Evolutionary conservation across 306 rosid species (phyloP), one percentile per base, ranked within the genome.

Genomic region (Carpinus viminea): DNA sequence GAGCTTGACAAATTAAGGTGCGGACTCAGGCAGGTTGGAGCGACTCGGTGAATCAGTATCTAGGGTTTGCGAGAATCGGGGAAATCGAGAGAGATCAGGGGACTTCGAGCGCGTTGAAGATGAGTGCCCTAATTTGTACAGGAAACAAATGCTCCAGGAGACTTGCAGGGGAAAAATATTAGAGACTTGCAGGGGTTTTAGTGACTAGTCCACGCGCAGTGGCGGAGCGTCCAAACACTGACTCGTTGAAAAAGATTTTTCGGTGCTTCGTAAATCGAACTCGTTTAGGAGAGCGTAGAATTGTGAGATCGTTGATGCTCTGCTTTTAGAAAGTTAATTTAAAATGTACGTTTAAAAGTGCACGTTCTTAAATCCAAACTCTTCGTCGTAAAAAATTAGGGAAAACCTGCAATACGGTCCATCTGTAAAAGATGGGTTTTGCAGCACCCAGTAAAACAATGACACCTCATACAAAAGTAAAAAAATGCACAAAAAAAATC

Each of bases 1-100:
- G 47, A 68, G 56, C 7, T 52, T 59, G 45, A 55, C 68, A 47
- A 41, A 68, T 18, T 38, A 74, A 74, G 82, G 81, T 61, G 68
- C 52, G 24, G 31, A 65, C 26, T 82, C 50, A 28, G 76, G 68
- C 60, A 74, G 80, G 55, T 24, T 75, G 47, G 75, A 65, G 26
- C 13, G 70, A 60, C 71, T 62, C 76, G 57, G 69, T 48, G 72
- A 56, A 79, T 20, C 11, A 8, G 74, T 21, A 61, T 46, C 53
- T 15, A 1, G 43, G 61, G 77, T 66, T 62, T 41, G 64, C 8
- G 53, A 76, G 77, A 83, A 73, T 86, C 53, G 78, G 43, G 46
- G 77, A 70, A 56, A 80, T 36, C 73, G 51, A 52, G 82, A 3
- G 75, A 34, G 13, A 9, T 13, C 36, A 34, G 60, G 53, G 45